A percentile compares a stretch with the other conserved stretches of the same genome.
These are phyloP conservation scores for Cystoderma amianthinum DNA, from an alignment of 768 basidiomycete genomes.

Conservation along the genomic window DNA sequence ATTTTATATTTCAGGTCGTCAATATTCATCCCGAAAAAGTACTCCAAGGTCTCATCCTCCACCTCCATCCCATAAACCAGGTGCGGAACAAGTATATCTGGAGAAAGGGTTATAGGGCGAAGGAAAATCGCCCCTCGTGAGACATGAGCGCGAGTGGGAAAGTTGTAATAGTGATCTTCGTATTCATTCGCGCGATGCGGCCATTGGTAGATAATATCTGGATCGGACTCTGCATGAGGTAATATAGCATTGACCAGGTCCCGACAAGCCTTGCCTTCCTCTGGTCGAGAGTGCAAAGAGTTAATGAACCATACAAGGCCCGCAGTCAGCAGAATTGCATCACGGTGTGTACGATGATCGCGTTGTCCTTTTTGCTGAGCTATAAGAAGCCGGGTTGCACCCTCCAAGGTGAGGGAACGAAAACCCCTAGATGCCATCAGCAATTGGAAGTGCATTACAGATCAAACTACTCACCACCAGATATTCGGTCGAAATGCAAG, in stretches of 20 bases:
- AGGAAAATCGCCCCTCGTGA: slow-evolving; percentile 7
- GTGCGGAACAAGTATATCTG: slow-evolving; percentile 7
- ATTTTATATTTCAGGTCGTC: slow-evolving; percentile 4
- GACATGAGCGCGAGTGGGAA: too few species aligned
- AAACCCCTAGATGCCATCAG: slow-evolving; percentile 2
- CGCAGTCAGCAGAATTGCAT: slow-evolving; percentile 15
- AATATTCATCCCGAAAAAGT: slow-evolving; percentile 6
- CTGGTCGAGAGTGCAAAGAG: slow-evolving; percentile 16
- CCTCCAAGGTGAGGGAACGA: neutral
- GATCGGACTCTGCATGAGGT: slow-evolving; percentile 8
- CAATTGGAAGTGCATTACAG: neutral
- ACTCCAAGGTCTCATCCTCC: slow-evolving; percentile 4
- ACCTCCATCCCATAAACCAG: slow-evolving; percentile 1
- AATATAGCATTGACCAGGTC: slow-evolving; percentile 13
- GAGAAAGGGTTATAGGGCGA: slow-evolving; percentile 4
- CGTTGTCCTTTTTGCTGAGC: neutral
- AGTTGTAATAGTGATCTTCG: slow-evolving; percentile 3
- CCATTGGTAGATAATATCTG: slow-evolving; percentile 8
- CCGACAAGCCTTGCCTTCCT: slow-evolving; percentile 10
- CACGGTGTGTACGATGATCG: neutral
- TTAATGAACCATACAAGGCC: slow-evolving; percentile 15
- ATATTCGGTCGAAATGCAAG: too few species aligned
- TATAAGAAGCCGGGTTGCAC: neutral
- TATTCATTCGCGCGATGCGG: slow-evolving; percentile 1
- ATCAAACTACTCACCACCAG: too few species aligned